Base-by-base conservation (phyloP, 2,329 filamentous ascomycete species). In the Apiospora sp. region DNA sequence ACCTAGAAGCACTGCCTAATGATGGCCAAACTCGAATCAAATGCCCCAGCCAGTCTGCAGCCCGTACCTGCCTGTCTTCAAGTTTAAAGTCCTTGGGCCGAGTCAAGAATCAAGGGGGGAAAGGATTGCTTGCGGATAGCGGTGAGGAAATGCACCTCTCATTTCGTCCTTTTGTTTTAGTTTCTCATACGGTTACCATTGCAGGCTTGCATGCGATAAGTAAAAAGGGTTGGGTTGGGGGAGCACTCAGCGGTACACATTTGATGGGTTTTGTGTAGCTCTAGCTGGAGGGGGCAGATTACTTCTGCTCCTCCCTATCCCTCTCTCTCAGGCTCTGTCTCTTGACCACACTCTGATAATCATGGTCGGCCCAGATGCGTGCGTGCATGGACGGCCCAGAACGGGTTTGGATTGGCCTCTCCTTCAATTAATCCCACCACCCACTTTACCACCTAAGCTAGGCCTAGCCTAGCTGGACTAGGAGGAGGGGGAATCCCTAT, bases 101-200 rank as follows among this genome's bases (percentile, higher is more conserved):
- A 48, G 27, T 67, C 46, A 58, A 64, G 58, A 46, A 43, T 67
- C 46, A 61, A 61, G 70, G 70, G 70, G 61, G 22, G 30, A 41
- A 71, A 44, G 44, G 19, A n/a, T 70, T 19, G 27, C 58, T n/a
- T 49, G 51, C 43, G 24, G 30, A 27, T 43, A 34, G 49, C 69
- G 69, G 58, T 51, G 30, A 70, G 69, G 44, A 61, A 43, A 70
- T 30, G 58, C 46, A 24, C 67, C 13, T 68, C 67, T 68, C 67
- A 46, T 34, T 46, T 68, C 67, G 44, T 68, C 54, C 64, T 24
- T 44, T 54, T 49, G 44, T 67, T 54, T 27, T 48, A 51, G n/a
- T 54, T 49, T 41, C 58, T 64, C 58, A 64, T 61, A 61, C 54
- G 34, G 54, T 41, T n/a, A 64, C 58, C 30, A n/a, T n/a, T 64